Evolutionary conservation across 352 stramenopile species (phyloP), one percentile per base, ranked within the genome.

Genomic region (Globisporangium orthogonon): DNA sequence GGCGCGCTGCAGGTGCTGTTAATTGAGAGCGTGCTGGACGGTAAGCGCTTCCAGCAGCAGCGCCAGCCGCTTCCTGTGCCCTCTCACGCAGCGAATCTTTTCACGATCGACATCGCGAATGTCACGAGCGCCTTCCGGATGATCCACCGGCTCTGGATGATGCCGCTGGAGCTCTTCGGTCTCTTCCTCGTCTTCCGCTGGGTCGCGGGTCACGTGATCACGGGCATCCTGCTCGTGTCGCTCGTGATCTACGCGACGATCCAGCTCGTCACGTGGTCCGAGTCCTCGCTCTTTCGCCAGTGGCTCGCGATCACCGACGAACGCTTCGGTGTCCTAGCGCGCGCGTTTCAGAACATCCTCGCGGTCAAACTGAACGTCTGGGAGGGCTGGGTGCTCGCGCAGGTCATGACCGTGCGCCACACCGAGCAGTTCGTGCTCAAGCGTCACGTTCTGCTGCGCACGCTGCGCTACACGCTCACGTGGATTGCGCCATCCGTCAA

Each of bases 301-400:
- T 64, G 58, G 58, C 37, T 64, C 28, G 17, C 52, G 28, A 64
- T 60, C 47, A 60, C 58, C n/a, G 58, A 64, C 47, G 23, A 60
- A 28, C 51, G 58, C 45, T 64, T 64, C 41, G 41, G 52, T 0
- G 44, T 60, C 51, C 58, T 64, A 2, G 47, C 55, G 40, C 44
- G 52, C 17, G 29, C 45, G 15, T 60, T 64, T 28, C 54, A 60
- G 28, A 37, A 64, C 45, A 54, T 64, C 11, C 13, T 60, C 17
- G 58, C 58, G 44, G 64, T 86, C 17, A 88, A 88, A 17, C 54
- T 88, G 0, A 82, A 79, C 13, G 63, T 71, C 3, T 88, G 78
- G 78, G 72, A 88, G 60, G 68, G 78, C 47, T 77, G 70, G 40
- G 74, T 74, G 50, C 60, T 83, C 37, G 55, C 61, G 2, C 76